Base-by-base conservation (phyloP, 805 yeast species). In the Sugiyamaella mastotermitis region DNA sequence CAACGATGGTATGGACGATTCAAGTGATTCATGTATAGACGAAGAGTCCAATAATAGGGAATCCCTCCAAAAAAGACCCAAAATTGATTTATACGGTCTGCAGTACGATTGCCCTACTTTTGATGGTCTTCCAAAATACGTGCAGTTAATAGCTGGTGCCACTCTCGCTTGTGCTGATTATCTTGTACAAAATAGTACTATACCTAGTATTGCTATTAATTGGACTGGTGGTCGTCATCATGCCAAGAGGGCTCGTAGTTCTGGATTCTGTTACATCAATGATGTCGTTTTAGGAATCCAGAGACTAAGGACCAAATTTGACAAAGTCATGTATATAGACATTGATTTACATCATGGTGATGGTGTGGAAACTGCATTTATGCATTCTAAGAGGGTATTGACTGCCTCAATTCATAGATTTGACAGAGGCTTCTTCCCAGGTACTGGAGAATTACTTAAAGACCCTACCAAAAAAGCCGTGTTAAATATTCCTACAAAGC, bases 181-280 rank as follows among this genome's bases (percentile, higher is more conserved):
- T 49, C 47, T 70, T 32, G 18, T 24, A 17, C 31, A 38, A 31
- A 19, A 14, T 18, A 20, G 23, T 26, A 21, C 11, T 19, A n/a
- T n/a, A n/a, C 39, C 35, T 54, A 19, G 32, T 7, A 58, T 74
- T 1, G 78, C 72, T 1, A 65, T 83, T 31, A 80, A 80, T 51
- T 83, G 87, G 87, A 73, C 75, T 50, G 94, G 94, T 5, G 94
- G 92, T 1, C 58, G 88, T 33, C 92, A 82, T 52, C 92, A 82
- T 56, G 77, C 78, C 3, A 63, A 59, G 31, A 70, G 69, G 46
- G 49, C 67, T 0, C 60, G 51, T 23, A 83, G 84, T 1, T 66
- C 80, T 8, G 90, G 90, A 2, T 82, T 78, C 51, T 82, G 92
- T 51, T 82, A 82, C 50, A 61, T 80, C 2, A 82, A 82, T 47